A percentile compares a stretch with the other conserved stretches of the same genome.
Evolutionary conservation across 2,329 filamentous ascomycete genomes (phyloP).

Genomic region (Hypoxylon sp.): DNA sequence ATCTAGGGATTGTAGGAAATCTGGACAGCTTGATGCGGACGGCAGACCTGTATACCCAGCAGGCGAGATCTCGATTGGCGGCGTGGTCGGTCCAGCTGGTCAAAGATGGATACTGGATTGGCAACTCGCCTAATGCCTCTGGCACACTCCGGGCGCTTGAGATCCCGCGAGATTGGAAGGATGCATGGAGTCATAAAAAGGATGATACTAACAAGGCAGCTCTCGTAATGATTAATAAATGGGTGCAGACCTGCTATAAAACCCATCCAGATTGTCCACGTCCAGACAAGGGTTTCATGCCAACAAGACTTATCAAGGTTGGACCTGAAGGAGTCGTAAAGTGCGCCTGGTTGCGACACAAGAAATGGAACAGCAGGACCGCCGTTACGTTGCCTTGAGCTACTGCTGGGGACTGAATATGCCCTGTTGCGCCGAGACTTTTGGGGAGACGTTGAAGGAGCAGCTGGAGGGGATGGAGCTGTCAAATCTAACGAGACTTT

Average conservation of each 20-base stretch:
- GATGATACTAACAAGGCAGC: slow-evolving; percentile 3
- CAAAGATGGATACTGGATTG: slow-evolving; percentile 22
- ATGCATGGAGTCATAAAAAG: not conserved
- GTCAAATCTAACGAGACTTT: slow-evolving; percentile 12
- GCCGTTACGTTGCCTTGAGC: slow-evolving; percentile 15
- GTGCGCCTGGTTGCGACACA: slow-evolving; percentile 5
- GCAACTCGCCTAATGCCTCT: not conserved
- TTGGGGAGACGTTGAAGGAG: slow-evolving; percentile 5
- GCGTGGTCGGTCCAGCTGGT: slow-evolving; percentile 12
- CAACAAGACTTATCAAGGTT: slow-evolving; percentile 16
- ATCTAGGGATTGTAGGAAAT: slow-evolving; percentile 7
- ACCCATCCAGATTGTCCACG: slow-evolving; percentile 9
- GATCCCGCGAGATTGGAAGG: slow-evolving; percentile 14
- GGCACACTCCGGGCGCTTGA: slow-evolving; percentile 4
- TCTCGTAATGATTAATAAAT: slow-evolving; percentile 11
- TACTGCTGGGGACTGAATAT: slow-evolving; percentile 22
- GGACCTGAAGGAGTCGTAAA: not conserved
- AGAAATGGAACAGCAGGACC: slow-evolving; percentile 3
- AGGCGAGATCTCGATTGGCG: slow-evolving; percentile 11
- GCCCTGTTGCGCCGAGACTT: slow-evolving; percentile 10
- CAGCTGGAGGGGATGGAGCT: not conserved
- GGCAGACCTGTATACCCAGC: not conserved
- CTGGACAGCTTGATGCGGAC: slow-evolving; percentile 2
- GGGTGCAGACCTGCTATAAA: slow-evolving; percentile 1
- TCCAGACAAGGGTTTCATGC: slow-evolving; percentile 3